Conservation (phyloP, 805 yeast species). For the Barnettozyma sp. region DNA sequence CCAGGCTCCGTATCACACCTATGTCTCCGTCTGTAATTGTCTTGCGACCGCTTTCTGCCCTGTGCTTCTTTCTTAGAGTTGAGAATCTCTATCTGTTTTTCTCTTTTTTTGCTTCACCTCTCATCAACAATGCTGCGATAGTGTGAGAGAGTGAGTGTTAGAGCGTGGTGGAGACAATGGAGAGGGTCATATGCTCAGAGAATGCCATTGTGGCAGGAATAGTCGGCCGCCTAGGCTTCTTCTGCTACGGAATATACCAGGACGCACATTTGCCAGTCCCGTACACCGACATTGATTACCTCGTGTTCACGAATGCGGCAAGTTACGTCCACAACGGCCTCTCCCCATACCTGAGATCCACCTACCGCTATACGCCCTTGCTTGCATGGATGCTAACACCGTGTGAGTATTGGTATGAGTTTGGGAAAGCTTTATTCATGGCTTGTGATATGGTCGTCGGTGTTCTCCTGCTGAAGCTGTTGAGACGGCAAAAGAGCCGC, state of each 20-base stretch:
- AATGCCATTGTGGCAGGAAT: conserved; percentile 17
- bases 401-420: conserved; percentile 51
- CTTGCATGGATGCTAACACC: conserved; percentile 80
- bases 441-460: conserved; percentile 81
- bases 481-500: conserved; percentile 25
- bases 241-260: conserved; percentile 78
- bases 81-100: background rate
- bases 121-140: background rate
- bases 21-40: no score
- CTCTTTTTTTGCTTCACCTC: background rate
- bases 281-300: conserved; percentile 91
- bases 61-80: conserved; percentile 10
- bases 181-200: background rate
- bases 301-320: conserved; percentile 92
- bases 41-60: no score
- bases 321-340: conserved; percentile 44
- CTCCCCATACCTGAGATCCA: conserved; percentile 80
- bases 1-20: no score
- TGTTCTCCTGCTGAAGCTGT: conserved; percentile 37
- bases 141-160: background rate
- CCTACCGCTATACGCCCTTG: conserved; percentile 90
- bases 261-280: conserved; percentile 72
- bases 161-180: background rate
- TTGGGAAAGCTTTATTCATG: conserved; percentile 77
- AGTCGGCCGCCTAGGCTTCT: conserved; percentile 51